Percentiles rank a stretch among this genome's conserved stretches.
phyloP scores from a whole-genome alignment of 2,329 filamentous ascomycete species.

The Amesomyces nigricolor region DNA sequence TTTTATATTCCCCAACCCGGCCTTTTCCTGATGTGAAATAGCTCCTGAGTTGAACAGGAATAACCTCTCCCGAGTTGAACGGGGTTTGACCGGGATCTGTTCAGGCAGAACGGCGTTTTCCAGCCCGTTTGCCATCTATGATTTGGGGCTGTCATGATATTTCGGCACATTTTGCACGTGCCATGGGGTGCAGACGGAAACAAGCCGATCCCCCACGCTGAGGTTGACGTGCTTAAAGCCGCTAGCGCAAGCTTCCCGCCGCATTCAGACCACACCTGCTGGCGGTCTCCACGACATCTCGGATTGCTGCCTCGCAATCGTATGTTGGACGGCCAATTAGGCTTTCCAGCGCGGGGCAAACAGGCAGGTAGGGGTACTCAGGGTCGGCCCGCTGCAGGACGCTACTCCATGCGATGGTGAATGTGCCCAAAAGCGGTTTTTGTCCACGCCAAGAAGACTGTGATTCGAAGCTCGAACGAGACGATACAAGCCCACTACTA shows the following conservation, averaged over 20 bases:
- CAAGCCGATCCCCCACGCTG: constrained; percentile 4
- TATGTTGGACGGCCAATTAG: too few relatives aligned
- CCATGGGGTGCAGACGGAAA: neutral
- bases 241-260: too few relatives aligned
- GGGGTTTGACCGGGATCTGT: neutral
- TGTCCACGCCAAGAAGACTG: neutral
- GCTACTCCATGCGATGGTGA: neutral
- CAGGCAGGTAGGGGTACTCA: neutral
- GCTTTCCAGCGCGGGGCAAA: too few relatives aligned
- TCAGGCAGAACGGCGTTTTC: neutral
- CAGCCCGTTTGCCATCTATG: neutral
- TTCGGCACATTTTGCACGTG: neutral
- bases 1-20: neutral
- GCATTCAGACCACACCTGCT: neutral
- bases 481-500: constrained; percentile 37
- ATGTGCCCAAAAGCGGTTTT: neutral
- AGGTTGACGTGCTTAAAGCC: constrained; percentile 1
- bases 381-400: neutral
- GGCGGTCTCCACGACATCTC: too few relatives aligned
- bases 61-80: too few relatives aligned
- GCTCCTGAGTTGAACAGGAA: constrained; percentile 12
- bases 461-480: neutral
- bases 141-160: too few relatives aligned
- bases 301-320: too few relatives aligned
- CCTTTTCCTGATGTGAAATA: neutral